Conservation (phyloP, 139 green algal genomes). For the Zygnema circumcarinatum region DNA sequence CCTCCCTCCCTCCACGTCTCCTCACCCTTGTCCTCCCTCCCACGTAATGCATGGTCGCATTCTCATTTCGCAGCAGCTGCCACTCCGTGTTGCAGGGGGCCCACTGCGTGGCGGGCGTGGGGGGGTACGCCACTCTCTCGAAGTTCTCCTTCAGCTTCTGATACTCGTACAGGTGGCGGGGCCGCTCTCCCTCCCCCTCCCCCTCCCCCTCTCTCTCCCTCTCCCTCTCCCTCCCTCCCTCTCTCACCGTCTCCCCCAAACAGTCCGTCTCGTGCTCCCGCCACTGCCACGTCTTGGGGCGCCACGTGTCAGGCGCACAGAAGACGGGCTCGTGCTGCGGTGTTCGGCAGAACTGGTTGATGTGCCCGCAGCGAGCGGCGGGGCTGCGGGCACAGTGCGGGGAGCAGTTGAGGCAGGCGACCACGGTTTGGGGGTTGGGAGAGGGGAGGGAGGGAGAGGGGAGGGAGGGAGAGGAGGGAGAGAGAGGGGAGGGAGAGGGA, state of each 20-base stretch:
- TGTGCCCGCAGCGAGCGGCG: not conserved
- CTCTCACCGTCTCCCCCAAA: not conserved
- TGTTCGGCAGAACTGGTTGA: not conserved
- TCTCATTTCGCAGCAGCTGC: slow-evolving; percentile 4
- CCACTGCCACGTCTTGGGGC: slow-evolving; percentile 3
- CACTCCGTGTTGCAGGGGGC: slow-evolving; percentile 9
- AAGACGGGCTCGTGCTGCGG: not conserved
- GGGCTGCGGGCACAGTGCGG: not conserved
- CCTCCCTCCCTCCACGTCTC: no score
- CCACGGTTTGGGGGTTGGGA: not conserved
- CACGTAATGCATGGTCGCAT: slow-evolving; percentile 18
- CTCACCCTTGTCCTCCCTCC: slow-evolving; percentile 14
- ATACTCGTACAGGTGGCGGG: not conserved
- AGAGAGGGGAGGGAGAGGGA: not conserved
- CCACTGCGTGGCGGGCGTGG: slow-evolving; percentile 2
- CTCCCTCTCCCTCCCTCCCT: not conserved
- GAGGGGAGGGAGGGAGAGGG: not conserved
- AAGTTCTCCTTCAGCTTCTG: slow-evolving; percentile 18
- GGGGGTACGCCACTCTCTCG: not conserved
- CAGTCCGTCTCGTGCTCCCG: not conserved
- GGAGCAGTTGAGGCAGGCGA: not conserved
- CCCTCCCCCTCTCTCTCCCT: not conserved
- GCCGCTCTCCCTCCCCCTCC: not conserved
- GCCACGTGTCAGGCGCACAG: not conserved
- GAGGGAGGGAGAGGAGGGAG: not conserved